These are phyloP conservation scores for Dactylellina drechsleri DNA, from an alignment of 2,329 filamentous ascomycete species.

Conservation along the genomic window DNA sequence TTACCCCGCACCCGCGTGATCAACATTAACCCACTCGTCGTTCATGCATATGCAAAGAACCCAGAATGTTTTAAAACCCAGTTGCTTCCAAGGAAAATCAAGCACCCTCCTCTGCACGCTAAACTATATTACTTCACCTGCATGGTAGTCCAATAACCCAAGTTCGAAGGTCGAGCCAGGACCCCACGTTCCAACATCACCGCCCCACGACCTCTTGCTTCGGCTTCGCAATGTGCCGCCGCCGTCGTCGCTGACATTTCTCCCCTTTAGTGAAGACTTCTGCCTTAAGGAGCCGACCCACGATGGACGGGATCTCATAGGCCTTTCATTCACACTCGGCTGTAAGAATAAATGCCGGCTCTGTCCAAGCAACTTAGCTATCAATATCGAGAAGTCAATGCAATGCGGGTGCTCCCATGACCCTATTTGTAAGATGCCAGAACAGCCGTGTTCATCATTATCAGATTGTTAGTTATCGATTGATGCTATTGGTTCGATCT, in stretches of 20 bases:
- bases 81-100: not conserved
- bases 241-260: too few relatives aligned
- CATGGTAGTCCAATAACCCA: not conserved
- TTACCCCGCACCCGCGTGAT: conserved; percentile 53
- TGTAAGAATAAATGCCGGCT: conserved; percentile 5
- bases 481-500: conserved; percentile 7
- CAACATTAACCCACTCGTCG: conserved; percentile 14
- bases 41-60: conserved; percentile 44
- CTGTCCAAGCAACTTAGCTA: conserved; percentile 18
- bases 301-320: too few relatives aligned
- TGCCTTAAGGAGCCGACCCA: too few relatives aligned
- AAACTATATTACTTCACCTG: too few relatives aligned
- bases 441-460: not conserved
- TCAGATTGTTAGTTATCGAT: conserved; percentile 9
- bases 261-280: too few relatives aligned
- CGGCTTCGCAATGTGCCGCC: too few relatives aligned
- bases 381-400: conserved; percentile 13
- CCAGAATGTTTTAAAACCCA: conserved; percentile 27
- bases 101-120: too few relatives aligned
- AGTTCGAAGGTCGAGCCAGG: too few relatives aligned
- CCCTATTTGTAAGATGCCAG: not conserved
- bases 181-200: conserved; percentile 32
- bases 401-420: conserved; percentile 27
- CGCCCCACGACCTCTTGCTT: conserved; percentile 1
- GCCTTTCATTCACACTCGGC: not conserved